phyloP scores from a whole-genome alignment of 768 basidiomycete species.

The Leucosporidium yakuticum region DNA sequence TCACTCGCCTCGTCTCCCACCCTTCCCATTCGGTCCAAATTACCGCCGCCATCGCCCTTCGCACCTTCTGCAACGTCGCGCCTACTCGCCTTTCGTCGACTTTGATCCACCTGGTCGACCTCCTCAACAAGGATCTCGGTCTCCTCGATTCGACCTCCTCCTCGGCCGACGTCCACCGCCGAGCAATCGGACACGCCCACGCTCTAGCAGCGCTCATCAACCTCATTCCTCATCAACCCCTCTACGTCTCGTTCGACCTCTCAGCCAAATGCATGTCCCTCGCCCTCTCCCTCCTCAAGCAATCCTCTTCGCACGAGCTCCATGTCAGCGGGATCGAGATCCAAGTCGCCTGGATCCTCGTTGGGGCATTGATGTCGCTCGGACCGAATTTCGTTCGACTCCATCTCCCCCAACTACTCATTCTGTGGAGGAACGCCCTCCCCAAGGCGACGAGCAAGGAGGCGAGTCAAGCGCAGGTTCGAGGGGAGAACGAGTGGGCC shows the following conservation, averaged over 20 bases:
- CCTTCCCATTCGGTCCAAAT: constrained; percentile 82
- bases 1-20: constrained; percentile 77
- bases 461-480: constrained; percentile 53
- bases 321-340: constrained; percentile 74
- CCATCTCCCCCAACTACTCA: constrained; percentile 85
- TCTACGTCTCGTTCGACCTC: constrained; percentile 92
- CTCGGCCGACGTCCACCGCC: constrained; percentile 48
- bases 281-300: constrained; percentile 81
- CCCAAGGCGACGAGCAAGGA: constrained; percentile 94
- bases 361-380: constrained; percentile 82
- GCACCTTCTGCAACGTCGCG: constrained; percentile 83
- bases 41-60: constrained; percentile 76
- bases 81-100: constrained; percentile 76
- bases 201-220: constrained; percentile 82
- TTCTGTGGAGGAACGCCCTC: constrained; percentile 93
- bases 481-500: constrained; percentile 73
- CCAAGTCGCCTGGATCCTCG: constrained; percentile 88
- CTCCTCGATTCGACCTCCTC: constrained; percentile 42
- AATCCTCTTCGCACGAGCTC: constrained; percentile 84
- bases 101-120: constrained; percentile 68
- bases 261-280: constrained; percentile 69
- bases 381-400: constrained; percentile 90
- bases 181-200: constrained; percentile 78
- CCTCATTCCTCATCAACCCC: constrained; percentile 73
- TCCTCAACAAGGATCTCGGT: constrained; percentile 75